Base-by-base conservation (phyloP, 139 green algal species). In the Yamagishiella unicocca region DNA sequence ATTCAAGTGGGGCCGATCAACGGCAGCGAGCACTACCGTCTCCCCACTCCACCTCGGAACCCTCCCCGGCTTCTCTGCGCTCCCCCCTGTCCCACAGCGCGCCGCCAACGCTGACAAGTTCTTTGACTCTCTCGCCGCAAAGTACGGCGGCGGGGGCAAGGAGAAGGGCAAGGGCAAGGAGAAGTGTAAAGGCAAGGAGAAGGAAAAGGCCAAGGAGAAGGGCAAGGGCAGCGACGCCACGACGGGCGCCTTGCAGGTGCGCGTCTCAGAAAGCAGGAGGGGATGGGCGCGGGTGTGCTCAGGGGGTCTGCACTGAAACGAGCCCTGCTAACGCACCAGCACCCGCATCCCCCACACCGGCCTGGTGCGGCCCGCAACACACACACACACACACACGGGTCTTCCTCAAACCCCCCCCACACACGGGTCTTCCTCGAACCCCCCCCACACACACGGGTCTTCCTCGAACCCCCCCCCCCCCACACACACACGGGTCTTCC, bases 111-210 rank as follows among this genome's bases (percentile, higher is more conserved):
- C 93, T 2, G 75, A 89, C 55, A 35, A 29, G 31, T 87, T 95
- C 38, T 80, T 95, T 40, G 88, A 84, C 24, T 53, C 80, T 14
- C 85, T 95, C 6, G 89, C 72, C 5, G 90, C 87, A 14, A 94
- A 92, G 88, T 94, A 92, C 46, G 88, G 68, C 33, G 82, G 84
- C 22, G 68, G 4, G 1, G 79, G 17, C 35, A 76, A 40, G n/a
- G 78, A 37, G 38, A 61, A 61, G 33, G 46, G 33, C 24, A 77
- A 79, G 29, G 73, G 45, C 29, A 89, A 90, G 86, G 61, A 22
- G 62, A 66, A 77, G 64, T 25, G 64, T 14, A 81, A 84, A 50
- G 84, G 33, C 35, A 21, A 3, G 46, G 64, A 80, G 38, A 61
- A 61, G 33, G 46, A 25, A n/a, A 77, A 79, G 29, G 73, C 35